Conservation (phyloP, 2,329 filamentous ascomycete genomes). For the Phyllosticta citrichinensis region DNA sequence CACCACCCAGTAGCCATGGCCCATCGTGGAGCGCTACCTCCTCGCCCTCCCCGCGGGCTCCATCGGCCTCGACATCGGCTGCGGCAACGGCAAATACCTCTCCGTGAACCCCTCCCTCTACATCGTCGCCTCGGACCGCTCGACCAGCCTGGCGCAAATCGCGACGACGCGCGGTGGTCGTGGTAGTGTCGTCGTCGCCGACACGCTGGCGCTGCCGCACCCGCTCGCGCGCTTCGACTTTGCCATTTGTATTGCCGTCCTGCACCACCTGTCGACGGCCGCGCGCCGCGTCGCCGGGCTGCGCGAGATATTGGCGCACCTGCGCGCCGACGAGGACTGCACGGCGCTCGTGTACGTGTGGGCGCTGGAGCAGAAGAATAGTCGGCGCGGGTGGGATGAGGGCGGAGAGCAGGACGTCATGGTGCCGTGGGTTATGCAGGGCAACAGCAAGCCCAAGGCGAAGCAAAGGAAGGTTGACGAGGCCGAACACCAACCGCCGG, state of each 20-base stretch:
- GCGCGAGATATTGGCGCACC: conserved; percentile 55
- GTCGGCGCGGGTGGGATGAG: conserved; percentile 81
- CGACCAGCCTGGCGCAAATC: conserved; percentile 48
- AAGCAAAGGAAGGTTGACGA: conserved; percentile 16
- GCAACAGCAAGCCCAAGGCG: conserved; percentile 11
- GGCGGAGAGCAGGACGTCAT: conserved; percentile 80
- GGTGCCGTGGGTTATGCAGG: conserved; percentile 80
- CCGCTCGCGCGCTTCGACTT: conserved; percentile 62
- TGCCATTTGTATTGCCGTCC: conserved; percentile 83
- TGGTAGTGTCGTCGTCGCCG: conserved; percentile 60
- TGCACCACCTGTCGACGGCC: conserved; percentile 82
- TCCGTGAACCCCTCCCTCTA: conserved; percentile 66
- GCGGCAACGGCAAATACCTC: conserved; percentile 95
- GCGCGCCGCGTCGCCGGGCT: conserved; percentile 65
- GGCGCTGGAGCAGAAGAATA: conserved; percentile 85
- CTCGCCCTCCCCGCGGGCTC: conserved; percentile 54
- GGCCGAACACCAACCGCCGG: neutral
- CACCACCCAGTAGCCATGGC: conserved; percentile 60
- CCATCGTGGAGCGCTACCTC: conserved; percentile 75
- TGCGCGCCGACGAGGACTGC: conserved; percentile 29
- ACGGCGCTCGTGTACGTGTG: conserved; percentile 76
- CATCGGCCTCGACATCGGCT: conserved; percentile 83
- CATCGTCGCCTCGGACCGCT: conserved; percentile 74
- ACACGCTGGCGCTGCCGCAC: conserved; percentile 76
- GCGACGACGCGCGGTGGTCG: conserved; percentile 47